Evolutionary conservation across 257 asterid genomes (phyloP), one percentile per base, ranked within the genome.

Genomic region (Solanum chmielewskii): DNA sequence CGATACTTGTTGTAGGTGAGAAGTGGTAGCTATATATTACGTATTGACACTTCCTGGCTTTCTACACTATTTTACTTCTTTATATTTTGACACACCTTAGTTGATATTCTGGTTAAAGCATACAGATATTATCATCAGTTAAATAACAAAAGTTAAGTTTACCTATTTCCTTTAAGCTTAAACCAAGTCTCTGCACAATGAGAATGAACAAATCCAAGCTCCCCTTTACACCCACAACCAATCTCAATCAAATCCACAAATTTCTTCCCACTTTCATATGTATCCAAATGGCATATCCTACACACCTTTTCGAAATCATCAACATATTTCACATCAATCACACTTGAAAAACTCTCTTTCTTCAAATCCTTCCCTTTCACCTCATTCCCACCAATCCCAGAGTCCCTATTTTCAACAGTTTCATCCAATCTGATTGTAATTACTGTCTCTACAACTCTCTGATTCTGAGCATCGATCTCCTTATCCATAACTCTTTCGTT

Each of bases 161-260:
- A 96, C 98, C 98, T 93, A 68, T 95, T 93, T 45, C 98, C 98
- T 83, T 87, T 93, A 35, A 94, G 90, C 85, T 89, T 93, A 88
- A 95, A 96, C 98, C 98, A 95, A 33, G 96, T 92, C 87, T 95
- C 95, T 7, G 98, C 96, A 88, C 99, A 95, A 71, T 83, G 89
- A 59, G 89, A 66, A 89, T 95, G 99, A 33, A 95, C 98, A 88
- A 91, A 91, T 29, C 95, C 95, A 78, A 95, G 95, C 89, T 97
- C 98, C 45, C 98, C 99, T 89, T 93, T 94, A 90, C 99, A 95
- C 27, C 94, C 98, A 88, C 99, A 97, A 29, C 99, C 98, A 87
- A 97, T 93, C 93, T 93, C 96, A 83, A 92, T 91, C 91, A 97
- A 88, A 87, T 92, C 97, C 18, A 33, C 59, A 29, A 76, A 56